Percentiles rank a stretch among this genome's conserved stretches.
These are phyloP conservation scores for Brassica rapa DNA, from an alignment of 345 rosid genomes.

Conservation along the genomic window DNA sequence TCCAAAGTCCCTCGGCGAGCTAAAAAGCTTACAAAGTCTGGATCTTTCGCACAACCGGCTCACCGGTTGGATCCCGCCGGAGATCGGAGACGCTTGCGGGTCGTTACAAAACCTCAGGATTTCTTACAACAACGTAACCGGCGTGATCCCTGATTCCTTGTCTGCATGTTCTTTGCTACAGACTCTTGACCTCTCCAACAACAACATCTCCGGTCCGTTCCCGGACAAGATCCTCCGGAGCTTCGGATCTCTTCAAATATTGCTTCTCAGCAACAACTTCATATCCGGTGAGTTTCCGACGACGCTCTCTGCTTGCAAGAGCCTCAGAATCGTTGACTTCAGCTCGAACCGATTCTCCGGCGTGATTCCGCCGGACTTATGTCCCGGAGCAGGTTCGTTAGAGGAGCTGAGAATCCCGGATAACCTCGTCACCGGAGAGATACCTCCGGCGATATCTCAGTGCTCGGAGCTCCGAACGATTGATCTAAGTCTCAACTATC, in stretches of 20 bases:
- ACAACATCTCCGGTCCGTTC: conserved; percentile 79
- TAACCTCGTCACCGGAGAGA: conserved; percentile 68
- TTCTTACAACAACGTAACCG: conserved; percentile 76
- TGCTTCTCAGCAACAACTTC: conserved; percentile 67
- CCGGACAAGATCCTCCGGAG: conserved; percentile 58
- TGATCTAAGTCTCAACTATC: conserved; percentile 84
- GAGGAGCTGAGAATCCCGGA: conserved; percentile 86
- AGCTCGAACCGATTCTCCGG: conserved; percentile 82
- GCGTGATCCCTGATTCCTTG: conserved; percentile 65
- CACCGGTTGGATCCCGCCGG: conserved; percentile 83
- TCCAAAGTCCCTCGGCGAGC: conserved; percentile 62
- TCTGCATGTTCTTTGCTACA: conserved; percentile 74
- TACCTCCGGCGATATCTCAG: conserved; percentile 74
- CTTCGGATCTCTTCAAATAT: conserved; percentile 60
- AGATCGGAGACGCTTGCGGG: conserved; percentile 65
- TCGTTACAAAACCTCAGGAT: conserved; percentile 65
- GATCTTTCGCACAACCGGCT: conserved; percentile 79
- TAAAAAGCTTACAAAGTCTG: conserved; percentile 58
- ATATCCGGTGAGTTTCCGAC: conserved; percentile 75
- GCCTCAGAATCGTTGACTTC: conserved; percentile 61
- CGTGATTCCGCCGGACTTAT: conserved; percentile 69
- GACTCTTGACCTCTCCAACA: conserved; percentile 77
- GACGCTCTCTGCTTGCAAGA: conserved; percentile 70
- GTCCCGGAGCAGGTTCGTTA: conserved; percentile 76
- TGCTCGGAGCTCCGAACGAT: conserved; percentile 72